Percentiles rank a stretch among this genome's conserved stretches.
phyloP scores from a whole-genome alignment of 257 asterid genomes.

The Cordia subcordata region DNA sequence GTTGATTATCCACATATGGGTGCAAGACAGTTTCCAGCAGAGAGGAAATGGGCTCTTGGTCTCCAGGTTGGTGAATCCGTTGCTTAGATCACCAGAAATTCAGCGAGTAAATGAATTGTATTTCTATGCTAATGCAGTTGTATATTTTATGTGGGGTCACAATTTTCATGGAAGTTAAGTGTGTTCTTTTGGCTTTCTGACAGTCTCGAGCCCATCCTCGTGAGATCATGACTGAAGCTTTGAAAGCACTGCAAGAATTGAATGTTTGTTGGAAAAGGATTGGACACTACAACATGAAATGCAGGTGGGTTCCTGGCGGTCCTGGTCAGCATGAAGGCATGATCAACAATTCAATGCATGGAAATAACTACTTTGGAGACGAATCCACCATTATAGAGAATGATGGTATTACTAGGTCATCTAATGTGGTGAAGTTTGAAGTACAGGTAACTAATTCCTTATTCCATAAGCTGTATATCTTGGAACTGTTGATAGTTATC shows the following conservation, averaged over 20 bases:
- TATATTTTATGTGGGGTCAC: background rate
- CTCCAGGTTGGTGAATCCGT: conserved; percentile 61
- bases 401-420: conserved; percentile 35
- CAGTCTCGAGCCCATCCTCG: conserved; percentile 94
- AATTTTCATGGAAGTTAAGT: background rate
- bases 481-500: no score
- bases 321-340: conserved; percentile 41
- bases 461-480: no score
- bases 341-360: conserved; percentile 40
- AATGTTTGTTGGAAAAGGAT: conserved; percentile 82
- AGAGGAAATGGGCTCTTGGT: conserved; percentile 94
- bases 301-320: conserved; percentile 60
- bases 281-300: conserved; percentile 90
- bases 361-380: conserved; percentile 43
- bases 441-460: conserved; percentile 54
- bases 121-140: background rate
- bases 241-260: conserved; percentile 76
- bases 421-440: conserved; percentile 77
- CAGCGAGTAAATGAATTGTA: background rate
- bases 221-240: conserved; percentile 91
- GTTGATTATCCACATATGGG: conserved; percentile 60
- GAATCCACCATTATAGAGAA: conserved; percentile 52
- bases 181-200: conserved; percentile 14
- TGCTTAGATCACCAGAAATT: background rate
- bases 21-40: conserved; percentile 53